Base-by-base conservation (phyloP, 257 asterid genomes). In the Scutellaria minor region DNA sequence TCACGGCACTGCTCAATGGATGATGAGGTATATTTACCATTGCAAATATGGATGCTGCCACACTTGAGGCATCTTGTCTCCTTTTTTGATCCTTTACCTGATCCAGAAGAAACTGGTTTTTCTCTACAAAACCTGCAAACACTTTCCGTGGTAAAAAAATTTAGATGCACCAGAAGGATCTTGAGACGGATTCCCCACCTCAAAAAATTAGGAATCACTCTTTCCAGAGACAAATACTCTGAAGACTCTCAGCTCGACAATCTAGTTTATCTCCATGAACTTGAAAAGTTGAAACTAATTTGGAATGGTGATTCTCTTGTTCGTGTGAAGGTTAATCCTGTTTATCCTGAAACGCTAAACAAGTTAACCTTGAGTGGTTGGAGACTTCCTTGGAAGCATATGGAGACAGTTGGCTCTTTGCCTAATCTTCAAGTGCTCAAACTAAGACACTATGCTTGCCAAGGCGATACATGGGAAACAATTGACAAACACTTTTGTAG, bases 361-460 rank as follows among this genome's bases (percentile, higher is more conserved):
- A 74, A 46, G 61, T 9, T 65, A 65, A 35, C 67, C 20, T 20
- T 73, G 27, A 62, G 50, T 27, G 72, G 66, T 9, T n/a, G 5
- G 65, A 4, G 44, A 5, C 6, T 64, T 42, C 58, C 65, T 27
- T 73, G 77, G 77, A 12, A 37, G 1, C 35, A 13, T n/a, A 64
- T 73, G 77, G 3, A 0, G 0, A n/a, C 5, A 22, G 56, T 73
- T n/a, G 72, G 77, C 10, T 64, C 47, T 27, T 53, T 73, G 66
- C 77, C 65, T 41, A 3, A 22, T 39, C 71, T 73, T 63, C 55
- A 63, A 63, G 71, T 24, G 22, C 64, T 73, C 6, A 73, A 73
- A 6, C 64, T 73, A 0, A 71, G 75, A 47, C 4, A 58, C 20
- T 6, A n/a, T 20, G 60, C 68, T 1, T 71, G 68, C 68, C 13